A percentile compares a stretch with the other conserved stretches of the same genome.
Evolutionary conservation across 2,329 filamentous ascomycete genomes (phyloP).

Genomic region (Monosporascus sp.): DNA sequence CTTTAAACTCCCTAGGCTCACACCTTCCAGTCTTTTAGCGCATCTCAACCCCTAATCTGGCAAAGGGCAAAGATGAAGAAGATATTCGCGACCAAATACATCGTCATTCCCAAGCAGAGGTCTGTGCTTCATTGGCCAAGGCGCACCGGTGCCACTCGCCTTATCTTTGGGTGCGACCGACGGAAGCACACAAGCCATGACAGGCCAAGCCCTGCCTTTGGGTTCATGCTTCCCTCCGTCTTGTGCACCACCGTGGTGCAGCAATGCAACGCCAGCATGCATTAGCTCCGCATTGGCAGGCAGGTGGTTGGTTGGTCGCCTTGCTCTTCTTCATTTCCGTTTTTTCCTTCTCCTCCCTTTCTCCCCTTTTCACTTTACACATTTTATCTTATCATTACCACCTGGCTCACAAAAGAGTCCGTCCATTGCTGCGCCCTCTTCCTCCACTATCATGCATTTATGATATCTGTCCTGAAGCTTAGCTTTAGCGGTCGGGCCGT

Average conservation of each 20-base stretch:
- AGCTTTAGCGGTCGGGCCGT: no score
- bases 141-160: conserved; percentile 23
- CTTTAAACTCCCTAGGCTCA: no score
- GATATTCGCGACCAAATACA: neutral
- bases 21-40: no score
- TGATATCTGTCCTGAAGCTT: no score
- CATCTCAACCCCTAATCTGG: neutral
- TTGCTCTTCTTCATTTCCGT: conserved; percentile 4
- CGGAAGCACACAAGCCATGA: conserved; percentile 18
- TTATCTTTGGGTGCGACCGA: conserved; percentile 20
- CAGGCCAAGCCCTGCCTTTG: conserved; percentile 1
- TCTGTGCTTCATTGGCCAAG: conserved; percentile 19
- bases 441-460: no score
- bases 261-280: conserved; percentile 3
- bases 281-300: conserved; percentile 17
- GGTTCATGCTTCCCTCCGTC: neutral
- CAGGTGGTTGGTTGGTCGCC: conserved; percentile 9
- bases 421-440: no score
- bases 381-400: neutral
- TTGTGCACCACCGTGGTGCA: conserved; percentile 23
- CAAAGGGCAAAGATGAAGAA: neutral
- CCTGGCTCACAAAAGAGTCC: neutral
- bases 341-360: neutral
- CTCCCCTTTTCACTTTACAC: neutral
- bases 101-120: neutral